Percentiles rank a stretch among this genome's conserved stretches.
Evolutionary conservation across 192 early-diverging fungal genomes (phyloP).

Genomic region (Rhizoclosmatium globosum): DNA sequence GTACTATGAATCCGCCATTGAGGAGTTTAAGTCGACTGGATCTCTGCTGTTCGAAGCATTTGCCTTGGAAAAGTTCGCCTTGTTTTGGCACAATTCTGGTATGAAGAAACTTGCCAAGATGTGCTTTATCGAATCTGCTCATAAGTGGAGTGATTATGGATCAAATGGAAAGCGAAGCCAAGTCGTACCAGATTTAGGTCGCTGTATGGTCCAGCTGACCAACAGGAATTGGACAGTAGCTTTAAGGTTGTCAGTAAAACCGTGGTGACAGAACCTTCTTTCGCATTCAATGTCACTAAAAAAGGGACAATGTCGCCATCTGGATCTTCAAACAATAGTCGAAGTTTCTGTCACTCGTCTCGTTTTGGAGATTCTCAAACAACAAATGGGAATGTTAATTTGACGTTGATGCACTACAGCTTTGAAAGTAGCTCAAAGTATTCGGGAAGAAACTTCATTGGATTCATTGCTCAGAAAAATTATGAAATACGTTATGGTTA

Average conservation of each 20-base stretch:
- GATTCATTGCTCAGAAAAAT: slow-evolving; percentile 53
- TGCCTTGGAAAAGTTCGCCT: slow-evolving; percentile 46
- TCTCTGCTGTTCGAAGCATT: slow-evolving; percentile 54
- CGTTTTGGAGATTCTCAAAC: slow-evolving; percentile 30
- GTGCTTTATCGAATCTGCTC: slow-evolving; percentile 46
- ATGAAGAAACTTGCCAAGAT: slow-evolving; percentile 45
- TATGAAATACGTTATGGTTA: slow-evolving; percentile 55
- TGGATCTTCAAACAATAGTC: neutral
- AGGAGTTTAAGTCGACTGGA: slow-evolving; percentile 44
- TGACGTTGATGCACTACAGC: slow-evolving; percentile 61
- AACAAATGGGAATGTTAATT: slow-evolving; percentile 21
- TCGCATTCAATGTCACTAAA: neutral
- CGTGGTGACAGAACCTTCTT: neutral
- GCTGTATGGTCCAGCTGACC: slow-evolving; percentile 12
- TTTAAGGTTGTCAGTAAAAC: neutral
- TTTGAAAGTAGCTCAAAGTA: slow-evolving; percentile 55
- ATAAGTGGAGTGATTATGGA: slow-evolving; percentile 53
- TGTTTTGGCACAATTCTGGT: slow-evolving; percentile 44
- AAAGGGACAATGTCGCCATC: neutral
- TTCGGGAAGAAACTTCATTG: slow-evolving; percentile 57
- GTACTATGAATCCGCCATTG: slow-evolving; percentile 50
- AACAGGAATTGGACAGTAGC: neutral
- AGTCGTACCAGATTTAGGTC: slow-evolving; percentile 29
- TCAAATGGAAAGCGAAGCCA: slow-evolving; percentile 48
- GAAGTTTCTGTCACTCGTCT: slow-evolving; percentile 8